Evolutionary conservation across 306 rosid genomes (phyloP).

Genomic region (Rosa chinensis): DNA sequence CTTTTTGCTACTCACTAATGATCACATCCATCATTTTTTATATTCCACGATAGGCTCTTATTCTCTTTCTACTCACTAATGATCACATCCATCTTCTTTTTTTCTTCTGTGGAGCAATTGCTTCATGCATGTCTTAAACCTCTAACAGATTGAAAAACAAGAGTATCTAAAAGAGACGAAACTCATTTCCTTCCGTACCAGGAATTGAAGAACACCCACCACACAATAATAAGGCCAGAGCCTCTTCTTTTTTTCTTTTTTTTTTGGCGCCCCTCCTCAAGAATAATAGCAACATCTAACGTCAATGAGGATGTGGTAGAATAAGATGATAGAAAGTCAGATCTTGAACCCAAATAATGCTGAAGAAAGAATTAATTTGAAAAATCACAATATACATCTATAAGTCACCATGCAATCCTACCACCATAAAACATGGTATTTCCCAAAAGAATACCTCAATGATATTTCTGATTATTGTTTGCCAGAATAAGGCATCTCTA

Average conservation of each 20-base stretch:
- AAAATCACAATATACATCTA: too few relatives aligned
- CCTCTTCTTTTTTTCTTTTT: too few relatives aligned
- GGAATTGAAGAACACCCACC: not conserved
- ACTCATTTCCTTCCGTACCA: not conserved
- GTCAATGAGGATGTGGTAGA: too few relatives aligned
- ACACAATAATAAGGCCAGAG: not conserved
- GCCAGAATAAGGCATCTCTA: not conserved
- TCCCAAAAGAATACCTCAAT: not conserved
- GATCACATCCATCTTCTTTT: not conserved
- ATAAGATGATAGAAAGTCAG: too few relatives aligned
- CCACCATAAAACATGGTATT: too few relatives aligned
- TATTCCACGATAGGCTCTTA: not conserved
- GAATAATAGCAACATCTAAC: too few relatives aligned
- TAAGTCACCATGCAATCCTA: too few relatives aligned
- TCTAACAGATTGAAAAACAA: not conserved
- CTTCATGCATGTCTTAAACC: conserved; percentile 5
- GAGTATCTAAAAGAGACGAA: not conserved
- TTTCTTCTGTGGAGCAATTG: not conserved
- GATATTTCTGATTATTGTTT: not conserved
- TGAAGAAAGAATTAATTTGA: too few relatives aligned
- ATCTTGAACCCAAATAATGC: too few relatives aligned
- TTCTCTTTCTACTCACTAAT: not conserved
- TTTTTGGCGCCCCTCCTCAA: too few relatives aligned
- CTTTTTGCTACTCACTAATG: not conserved
- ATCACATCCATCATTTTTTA: not conserved